phyloP scores from a whole-genome alignment of 768 basidiomycete species.

The Tylopilus rubrobrunneus region DNA sequence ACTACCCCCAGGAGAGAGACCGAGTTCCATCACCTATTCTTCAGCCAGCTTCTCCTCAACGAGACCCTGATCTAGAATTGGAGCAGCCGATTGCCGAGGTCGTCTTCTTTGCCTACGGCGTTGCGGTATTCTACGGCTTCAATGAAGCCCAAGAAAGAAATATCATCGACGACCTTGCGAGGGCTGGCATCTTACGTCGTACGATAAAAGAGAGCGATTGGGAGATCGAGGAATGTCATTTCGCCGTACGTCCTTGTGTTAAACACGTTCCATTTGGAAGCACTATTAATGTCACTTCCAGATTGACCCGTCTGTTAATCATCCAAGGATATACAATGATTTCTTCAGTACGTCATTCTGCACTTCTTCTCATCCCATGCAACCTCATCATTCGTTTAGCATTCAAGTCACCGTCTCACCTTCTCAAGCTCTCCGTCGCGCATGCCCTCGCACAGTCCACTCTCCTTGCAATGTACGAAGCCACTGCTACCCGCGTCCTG shows the following conservation, averaged over 20 bases:
- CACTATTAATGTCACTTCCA: conserved; percentile 22
- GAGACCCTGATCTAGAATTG: conserved; percentile 8
- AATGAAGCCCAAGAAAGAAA: conserved; percentile 73
- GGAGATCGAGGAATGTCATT: conserved; percentile 95
- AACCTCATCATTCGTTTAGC: conserved; percentile 41
- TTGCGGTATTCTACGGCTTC: conserved; percentile 89
- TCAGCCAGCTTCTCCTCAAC: not conserved
- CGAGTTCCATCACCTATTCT: conserved; percentile 1
- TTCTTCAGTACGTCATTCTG: conserved; percentile 75
- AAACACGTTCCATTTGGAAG: not conserved
- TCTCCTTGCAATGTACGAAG: conserved; percentile 84
- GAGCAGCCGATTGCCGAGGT: conserved; percentile 61
- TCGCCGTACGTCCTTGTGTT: conserved; percentile 44
- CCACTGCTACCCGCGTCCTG: conserved; percentile 72
- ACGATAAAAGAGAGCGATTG: conserved; percentile 64
- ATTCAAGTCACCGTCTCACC: conserved; percentile 86
- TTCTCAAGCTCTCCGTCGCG: conserved; percentile 88
- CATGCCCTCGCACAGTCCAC: conserved; percentile 95
- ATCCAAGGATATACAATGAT: conserved; percentile 93
- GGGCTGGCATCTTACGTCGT: conserved; percentile 64
- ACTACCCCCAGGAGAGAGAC: not conserved
- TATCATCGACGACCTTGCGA: conserved; percentile 79
- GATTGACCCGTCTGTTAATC: conserved; percentile 82
- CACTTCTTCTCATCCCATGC: not conserved
- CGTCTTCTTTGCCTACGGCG: conserved; percentile 84